These are phyloP conservation scores for Paracamarosporium sp. DNA, from an alignment of 2,329 filamentous ascomycete species.

Conservation along the genomic window DNA sequence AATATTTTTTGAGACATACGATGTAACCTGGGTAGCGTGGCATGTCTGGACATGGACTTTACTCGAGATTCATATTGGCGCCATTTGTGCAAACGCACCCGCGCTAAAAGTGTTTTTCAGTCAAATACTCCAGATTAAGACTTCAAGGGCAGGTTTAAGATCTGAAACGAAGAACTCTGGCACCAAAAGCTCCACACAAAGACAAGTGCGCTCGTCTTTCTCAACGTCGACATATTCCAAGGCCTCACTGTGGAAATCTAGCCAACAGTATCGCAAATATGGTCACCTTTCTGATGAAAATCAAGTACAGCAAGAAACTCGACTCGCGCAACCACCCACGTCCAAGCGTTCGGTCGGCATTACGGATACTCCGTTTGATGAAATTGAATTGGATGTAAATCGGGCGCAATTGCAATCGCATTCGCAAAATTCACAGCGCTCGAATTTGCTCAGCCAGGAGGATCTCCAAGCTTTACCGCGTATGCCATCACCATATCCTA, in stretches of 20 bases:
- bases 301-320: slow-evolving; percentile 22
- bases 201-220: neutral
- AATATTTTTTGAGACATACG: slow-evolving; percentile 38
- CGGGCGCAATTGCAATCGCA: neutral
- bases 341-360: neutral
- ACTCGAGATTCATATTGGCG: slow-evolving; percentile 37
- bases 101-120: slow-evolving; percentile 43
- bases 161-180: slow-evolving; percentile 2
- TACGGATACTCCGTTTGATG: neutral
- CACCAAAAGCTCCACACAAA: neutral
- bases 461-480: slow-evolving; percentile 25
- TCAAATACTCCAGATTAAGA: slow-evolving; percentile 32
- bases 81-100: slow-evolving; percentile 39
- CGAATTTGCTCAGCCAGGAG: slow-evolving; percentile 13
- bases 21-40: slow-evolving; percentile 36
- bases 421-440: slow-evolving; percentile 10
- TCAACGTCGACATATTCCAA: slow-evolving; percentile 14
- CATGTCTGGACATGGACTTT: slow-evolving; percentile 26
- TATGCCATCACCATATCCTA: slow-evolving; percentile 15
- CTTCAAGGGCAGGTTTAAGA: slow-evolving; percentile 14
- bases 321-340: neutral
- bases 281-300: slow-evolving; percentile 34
- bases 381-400: neutral
- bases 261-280: slow-evolving; percentile 9
- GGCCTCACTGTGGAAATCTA: slow-evolving; percentile 15